A percentile compares a stretch with the other conserved stretches of the same genome.
Evolutionary conservation across 306 rosid genomes (phyloP).

Genomic region (Vachellia pachyceras): DNA sequence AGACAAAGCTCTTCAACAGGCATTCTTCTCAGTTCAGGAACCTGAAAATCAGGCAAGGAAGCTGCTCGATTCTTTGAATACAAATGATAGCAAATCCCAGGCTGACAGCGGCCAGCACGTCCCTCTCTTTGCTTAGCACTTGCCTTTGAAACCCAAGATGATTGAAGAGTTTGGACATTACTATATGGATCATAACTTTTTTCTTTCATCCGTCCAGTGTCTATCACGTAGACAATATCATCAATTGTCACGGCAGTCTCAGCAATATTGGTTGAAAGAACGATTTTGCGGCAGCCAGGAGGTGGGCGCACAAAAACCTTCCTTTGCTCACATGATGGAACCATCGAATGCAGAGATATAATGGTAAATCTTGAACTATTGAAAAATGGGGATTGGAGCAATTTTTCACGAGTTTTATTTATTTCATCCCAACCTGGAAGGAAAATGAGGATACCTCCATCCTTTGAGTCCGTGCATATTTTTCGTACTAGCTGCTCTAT

Average conservation of each 20-base stretch:
- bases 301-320: conserved; percentile 71
- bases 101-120: conserved; percentile 98
- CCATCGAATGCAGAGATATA: conserved; percentile 84
- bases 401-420: conserved; percentile 68
- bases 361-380: conserved; percentile 55
- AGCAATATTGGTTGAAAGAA: conserved; percentile 93
- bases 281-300: conserved; percentile 83
- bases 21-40: conserved; percentile 95
- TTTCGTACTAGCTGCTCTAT: conserved; percentile 71
- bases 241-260: conserved; percentile 97
- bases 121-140: conserved; percentile 97
- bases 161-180: conserved; percentile 87
- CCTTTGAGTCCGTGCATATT: conserved; percentile 79
- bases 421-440: conserved; percentile 99
- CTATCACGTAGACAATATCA: conserved; percentile 90
- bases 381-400: conserved; percentile 64
- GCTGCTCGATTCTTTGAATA: conserved; percentile 70
- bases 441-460: conserved; percentile 93
- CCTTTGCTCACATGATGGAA: conserved; percentile 80
- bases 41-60: conserved; percentile 76
- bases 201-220: conserved; percentile 92
- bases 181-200: conserved; percentile 89
- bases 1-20: conserved; percentile 94
- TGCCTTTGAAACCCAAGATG: conserved; percentile 97
- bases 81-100: conserved; percentile 94